Conservation (phyloP, 2,329 filamentous ascomycete genomes). For the Chaetomiaceae sp. region DNA sequence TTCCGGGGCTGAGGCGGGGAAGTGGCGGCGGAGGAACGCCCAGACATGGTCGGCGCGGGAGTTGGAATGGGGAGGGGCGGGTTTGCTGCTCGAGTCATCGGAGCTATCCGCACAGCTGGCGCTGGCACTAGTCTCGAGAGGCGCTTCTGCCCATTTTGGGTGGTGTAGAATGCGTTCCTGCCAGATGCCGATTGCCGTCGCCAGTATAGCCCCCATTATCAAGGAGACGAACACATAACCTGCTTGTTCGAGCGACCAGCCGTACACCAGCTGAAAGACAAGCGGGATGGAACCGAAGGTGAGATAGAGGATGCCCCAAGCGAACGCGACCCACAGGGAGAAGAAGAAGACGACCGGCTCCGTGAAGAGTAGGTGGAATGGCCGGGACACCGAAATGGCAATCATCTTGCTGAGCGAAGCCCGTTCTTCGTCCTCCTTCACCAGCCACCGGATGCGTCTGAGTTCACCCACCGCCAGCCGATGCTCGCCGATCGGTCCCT, state of each 20-base stretch:
- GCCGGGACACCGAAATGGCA: slow-evolving; percentile 66
- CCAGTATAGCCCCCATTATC: slow-evolving; percentile 60
- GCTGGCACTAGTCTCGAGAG: not conserved
- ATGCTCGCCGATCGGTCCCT: not conserved
- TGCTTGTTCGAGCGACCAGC: slow-evolving; percentile 62
- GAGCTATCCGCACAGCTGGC: slow-evolving; percentile 21
- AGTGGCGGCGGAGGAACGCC: slow-evolving; percentile 41
- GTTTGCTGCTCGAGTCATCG: slow-evolving; percentile 19
- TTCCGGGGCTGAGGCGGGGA: slow-evolving; percentile 61
- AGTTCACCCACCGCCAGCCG: slow-evolving; percentile 15
- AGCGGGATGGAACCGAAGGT: slow-evolving; percentile 77
- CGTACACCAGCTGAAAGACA: slow-evolving; percentile 65
- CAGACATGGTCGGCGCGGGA: slow-evolving; percentile 37
- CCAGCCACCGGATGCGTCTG: slow-evolving; percentile 71
- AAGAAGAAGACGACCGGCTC: slow-evolving; percentile 82
- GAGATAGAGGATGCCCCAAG: slow-evolving; percentile 84
- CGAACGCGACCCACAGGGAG: slow-evolving; percentile 83
- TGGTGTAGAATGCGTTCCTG: slow-evolving; percentile 64
- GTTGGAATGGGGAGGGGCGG: not conserved
- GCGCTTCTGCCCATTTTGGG: slow-evolving; percentile 32
- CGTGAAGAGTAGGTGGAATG: slow-evolving; percentile 72
- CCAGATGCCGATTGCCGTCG: slow-evolving; percentile 64
- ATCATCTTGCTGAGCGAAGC: slow-evolving; percentile 66
- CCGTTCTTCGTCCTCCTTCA: slow-evolving; percentile 72
- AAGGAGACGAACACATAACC: slow-evolving; percentile 73